These are phyloP conservation scores for Volutella citrinella DNA, from an alignment of 2,329 filamentous ascomycete species.

Conservation along the genomic window DNA sequence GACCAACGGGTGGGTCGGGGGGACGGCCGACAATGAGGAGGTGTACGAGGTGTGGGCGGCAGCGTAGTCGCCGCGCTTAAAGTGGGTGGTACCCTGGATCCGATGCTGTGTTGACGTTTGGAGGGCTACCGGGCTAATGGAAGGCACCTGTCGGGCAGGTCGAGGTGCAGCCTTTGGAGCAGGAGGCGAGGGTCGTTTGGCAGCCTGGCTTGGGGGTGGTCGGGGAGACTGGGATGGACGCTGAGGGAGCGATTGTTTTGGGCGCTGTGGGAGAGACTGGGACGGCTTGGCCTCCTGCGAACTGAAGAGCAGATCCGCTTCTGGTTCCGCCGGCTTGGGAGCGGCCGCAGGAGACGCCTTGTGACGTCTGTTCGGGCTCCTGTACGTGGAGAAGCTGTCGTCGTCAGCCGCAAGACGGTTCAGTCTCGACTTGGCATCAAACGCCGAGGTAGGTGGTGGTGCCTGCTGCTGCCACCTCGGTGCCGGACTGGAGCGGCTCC, in stretches of 20 bases:
- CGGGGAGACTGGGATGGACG: slow-evolving; percentile 36
- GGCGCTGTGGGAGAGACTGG: slow-evolving; percentile 34
- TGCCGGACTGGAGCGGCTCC: slow-evolving; percentile 42
- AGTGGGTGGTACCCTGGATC: slow-evolving; percentile 78
- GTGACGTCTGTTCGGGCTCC: slow-evolving; percentile 81
- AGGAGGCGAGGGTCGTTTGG: slow-evolving; percentile 31
- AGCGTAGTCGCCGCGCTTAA: slow-evolving; percentile 91
- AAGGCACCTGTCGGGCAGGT: slow-evolving; percentile 60
- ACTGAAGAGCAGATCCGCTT: slow-evolving; percentile 64
- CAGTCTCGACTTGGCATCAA: slow-evolving; percentile 51
- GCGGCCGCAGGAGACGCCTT: slow-evolving; percentile 54
- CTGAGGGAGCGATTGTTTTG: slow-evolving; percentile 34
- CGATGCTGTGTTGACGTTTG: slow-evolving; percentile 76
- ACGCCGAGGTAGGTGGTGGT: slow-evolving; percentile 32
- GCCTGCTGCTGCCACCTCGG: slow-evolving; percentile 59
- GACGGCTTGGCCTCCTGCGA: slow-evolving; percentile 34
- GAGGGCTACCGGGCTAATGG: slow-evolving; percentile 66
- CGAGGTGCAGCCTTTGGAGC: slow-evolving; percentile 42
- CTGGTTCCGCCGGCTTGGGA: slow-evolving; percentile 37
- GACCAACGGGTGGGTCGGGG: slow-evolving; percentile 73
- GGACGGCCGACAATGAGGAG: slow-evolving; percentile 70
- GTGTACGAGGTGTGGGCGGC: slow-evolving; percentile 82
- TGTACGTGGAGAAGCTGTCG: slow-evolving; percentile 76
- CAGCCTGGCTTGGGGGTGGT: slow-evolving; percentile 33
- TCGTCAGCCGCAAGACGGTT: slow-evolving; percentile 74